Conservation (phyloP, 2,329 filamentous ascomycete genomes). For the Fusarium torulosum region DNA sequence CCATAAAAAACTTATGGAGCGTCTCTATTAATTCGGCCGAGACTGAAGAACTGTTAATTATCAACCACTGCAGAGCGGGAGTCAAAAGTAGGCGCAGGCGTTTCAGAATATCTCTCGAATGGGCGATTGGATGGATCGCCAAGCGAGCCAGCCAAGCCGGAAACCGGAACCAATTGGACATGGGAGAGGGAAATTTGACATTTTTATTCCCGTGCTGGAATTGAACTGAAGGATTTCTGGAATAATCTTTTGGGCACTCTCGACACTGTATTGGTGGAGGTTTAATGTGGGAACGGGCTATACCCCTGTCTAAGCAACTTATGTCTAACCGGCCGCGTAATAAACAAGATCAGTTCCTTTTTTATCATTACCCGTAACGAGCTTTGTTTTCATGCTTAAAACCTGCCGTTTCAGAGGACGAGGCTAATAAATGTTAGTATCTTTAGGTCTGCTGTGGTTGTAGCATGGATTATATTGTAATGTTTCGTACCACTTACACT, state of each 20-base stretch:
- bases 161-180: conserved; percentile 18
- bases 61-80: neutral
- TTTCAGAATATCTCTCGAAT: conserved; percentile 9
- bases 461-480: neutral
- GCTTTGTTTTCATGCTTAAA: conserved; percentile 18
- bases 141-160: conserved; percentile 40
- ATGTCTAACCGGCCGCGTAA: conserved; percentile 20
- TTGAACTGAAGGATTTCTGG: conserved; percentile 6
- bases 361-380: neutral
- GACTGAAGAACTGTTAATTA: neutral
- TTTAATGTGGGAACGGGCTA: conserved; percentile 2
- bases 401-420: neutral
- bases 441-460: too few relatives aligned
- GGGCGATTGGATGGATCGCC: conserved; percentile 15
- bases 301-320: conserved; percentile 6
- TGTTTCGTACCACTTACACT: neutral
- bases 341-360: conserved; percentile 5
- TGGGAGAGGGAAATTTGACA: neutral
- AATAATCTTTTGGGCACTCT: neutral
- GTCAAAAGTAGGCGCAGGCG: neutral
- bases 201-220: neutral
- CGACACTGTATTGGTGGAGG: conserved; percentile 12
- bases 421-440: neutral
- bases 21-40: conserved; percentile 28
- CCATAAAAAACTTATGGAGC: conserved; percentile 19